These are phyloP conservation scores for Vaccinium macrocarpon DNA, from an alignment of 148 eudicot genomes.

Conservation along the genomic window DNA sequence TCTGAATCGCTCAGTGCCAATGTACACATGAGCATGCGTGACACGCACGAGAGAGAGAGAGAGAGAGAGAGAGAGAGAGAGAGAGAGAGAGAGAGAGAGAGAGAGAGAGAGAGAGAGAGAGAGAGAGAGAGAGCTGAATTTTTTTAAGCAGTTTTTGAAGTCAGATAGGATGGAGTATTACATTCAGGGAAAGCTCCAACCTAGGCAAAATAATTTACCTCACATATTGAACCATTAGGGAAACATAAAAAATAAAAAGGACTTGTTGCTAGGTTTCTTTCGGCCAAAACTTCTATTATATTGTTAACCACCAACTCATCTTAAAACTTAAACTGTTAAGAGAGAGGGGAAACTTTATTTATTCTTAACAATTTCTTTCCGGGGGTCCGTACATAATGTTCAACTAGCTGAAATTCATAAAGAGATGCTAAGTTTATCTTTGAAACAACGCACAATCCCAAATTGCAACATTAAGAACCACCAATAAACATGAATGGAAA, in stretches of 20 bases:
- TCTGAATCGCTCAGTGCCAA: not conserved
- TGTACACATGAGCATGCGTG: not conserved
- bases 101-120: slow-evolving; percentile 6
- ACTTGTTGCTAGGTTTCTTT: too few species aligned
- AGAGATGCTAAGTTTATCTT: not conserved
- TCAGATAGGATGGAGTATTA: not conserved
- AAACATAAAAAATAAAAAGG: too few species aligned
- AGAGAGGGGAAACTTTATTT: too few species aligned
- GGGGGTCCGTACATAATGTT: not conserved
- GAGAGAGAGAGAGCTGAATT: not conserved
- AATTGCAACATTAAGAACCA: not conserved
- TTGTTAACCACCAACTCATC: too few species aligned
- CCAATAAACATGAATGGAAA: not conserved
- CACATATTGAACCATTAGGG: too few species aligned
- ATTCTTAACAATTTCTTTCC: too few species aligned
- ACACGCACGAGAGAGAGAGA: not conserved
- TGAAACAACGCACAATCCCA: not conserved
- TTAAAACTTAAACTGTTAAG: too few species aligned
- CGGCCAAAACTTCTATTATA: too few species aligned
- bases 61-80: slow-evolving; percentile 8
- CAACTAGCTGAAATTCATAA: not conserved
- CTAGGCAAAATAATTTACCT: not conserved
- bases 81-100: slow-evolving; percentile 8
- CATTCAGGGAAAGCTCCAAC: not conserved
- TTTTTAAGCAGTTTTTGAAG: not conserved